These are phyloP conservation scores for Aspergillus tanneri DNA, from an alignment of 2,329 filamentous ascomycete genomes.

Conservation along the genomic window DNA sequence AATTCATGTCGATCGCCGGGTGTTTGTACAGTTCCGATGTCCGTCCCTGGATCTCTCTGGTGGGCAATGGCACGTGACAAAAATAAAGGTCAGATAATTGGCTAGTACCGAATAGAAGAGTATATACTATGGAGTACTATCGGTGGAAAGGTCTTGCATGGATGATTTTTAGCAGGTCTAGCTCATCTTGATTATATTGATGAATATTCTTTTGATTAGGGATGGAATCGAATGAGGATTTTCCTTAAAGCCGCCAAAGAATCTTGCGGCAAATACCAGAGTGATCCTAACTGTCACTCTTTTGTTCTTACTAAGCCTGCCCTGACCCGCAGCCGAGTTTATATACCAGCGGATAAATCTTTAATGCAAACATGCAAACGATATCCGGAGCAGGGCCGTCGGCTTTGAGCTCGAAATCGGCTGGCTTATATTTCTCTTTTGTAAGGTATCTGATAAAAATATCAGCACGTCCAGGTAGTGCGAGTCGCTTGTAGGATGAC, in stretches of 20 bases:
- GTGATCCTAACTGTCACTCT: conserved; percentile 5
- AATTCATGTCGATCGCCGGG: no score
- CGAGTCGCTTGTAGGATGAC: neutral
- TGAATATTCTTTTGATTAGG: no score
- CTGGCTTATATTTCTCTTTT: conserved; percentile 8
- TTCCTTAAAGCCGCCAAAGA: conserved; percentile 5
- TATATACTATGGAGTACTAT: no score
- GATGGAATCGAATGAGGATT: no score
- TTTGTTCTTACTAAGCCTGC: conserved; percentile 4
- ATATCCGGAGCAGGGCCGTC: conserved; percentile 4
- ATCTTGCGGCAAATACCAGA: conserved; percentile 2
- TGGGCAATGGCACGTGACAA: no score
- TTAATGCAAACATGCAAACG: conserved; percentile 6
- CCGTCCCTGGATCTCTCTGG: no score
- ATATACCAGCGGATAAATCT: conserved; percentile 8
- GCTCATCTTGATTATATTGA: no score
- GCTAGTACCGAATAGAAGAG: no score
- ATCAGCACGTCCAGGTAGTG: neutral
- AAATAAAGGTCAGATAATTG: no score
- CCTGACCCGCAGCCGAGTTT: conserved; percentile 1
- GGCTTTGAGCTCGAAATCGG: conserved; percentile 4
- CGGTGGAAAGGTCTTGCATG: no score
- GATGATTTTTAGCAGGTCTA: no score
- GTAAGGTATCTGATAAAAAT: conserved; percentile 7
- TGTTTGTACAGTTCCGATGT: no score